phyloP scores from a whole-genome alignment of 306 rosid genomes.

The Parietaria judaica region DNA sequence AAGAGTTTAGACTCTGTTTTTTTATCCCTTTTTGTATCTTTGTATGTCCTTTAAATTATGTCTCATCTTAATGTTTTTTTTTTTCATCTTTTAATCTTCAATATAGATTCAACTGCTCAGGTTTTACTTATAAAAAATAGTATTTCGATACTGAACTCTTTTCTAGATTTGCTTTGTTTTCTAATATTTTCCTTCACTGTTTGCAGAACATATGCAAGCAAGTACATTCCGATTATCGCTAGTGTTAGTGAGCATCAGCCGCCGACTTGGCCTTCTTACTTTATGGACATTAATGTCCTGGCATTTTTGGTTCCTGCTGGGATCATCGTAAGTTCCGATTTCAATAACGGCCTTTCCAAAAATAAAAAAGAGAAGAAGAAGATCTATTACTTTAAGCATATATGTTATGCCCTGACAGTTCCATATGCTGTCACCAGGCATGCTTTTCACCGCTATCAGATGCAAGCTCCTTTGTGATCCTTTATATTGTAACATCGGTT shows the following conservation, averaged over 20 bases:
- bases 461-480: conserved; percentile 88
- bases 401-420: conserved; percentile 19
- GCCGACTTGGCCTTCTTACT: conserved; percentile 99
- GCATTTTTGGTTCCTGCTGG: conserved; percentile 99
- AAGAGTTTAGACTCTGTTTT: conserved; percentile 26
- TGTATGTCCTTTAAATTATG: background rate
- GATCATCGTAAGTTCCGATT: conserved; percentile 52
- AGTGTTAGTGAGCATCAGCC: conserved; percentile 99
- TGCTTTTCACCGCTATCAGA: conserved; percentile 92
- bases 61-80: background rate
- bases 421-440: conserved; percentile 46
- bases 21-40: conserved; percentile 3
- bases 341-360: background rate
- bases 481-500: conserved; percentile 80
- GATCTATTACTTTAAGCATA: conserved; percentile 4
- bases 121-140: background rate
- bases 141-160: background rate
- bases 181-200: conserved; percentile 10
- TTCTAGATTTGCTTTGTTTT: conserved; percentile 2
- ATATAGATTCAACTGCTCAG: background rate
- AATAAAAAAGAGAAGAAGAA: too few species aligned
- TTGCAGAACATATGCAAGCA: conserved; percentile 97
- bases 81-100: background rate
- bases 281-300: conserved; percentile 97
- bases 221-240: conserved; percentile 98